Evolutionary conservation across 2,329 filamentous ascomycete genomes (phyloP).

Genomic region (Aspergillus fumigatus): DNA sequence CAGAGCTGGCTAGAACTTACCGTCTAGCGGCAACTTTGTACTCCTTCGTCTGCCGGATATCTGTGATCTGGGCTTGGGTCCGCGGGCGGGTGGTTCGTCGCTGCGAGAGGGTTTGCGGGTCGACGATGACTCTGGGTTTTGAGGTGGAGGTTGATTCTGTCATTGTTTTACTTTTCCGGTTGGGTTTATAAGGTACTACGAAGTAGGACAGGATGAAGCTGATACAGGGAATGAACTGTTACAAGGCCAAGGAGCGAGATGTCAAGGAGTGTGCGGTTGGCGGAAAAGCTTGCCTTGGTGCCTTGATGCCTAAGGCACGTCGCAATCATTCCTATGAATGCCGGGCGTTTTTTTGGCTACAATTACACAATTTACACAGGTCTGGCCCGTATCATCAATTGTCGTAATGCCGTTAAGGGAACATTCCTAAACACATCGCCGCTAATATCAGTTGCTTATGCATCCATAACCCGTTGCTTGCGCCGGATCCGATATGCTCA

Average conservation of each 20-base stretch:
- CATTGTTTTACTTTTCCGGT: not conserved
- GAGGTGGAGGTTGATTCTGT: no score
- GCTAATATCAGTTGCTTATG: not conserved
- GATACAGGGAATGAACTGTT: not conserved
- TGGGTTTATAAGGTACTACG: not conserved
- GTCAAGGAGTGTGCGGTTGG: not conserved
- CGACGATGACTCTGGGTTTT: not conserved
- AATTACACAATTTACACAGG: no score
- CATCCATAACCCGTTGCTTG: not conserved
- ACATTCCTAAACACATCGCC: not conserved
- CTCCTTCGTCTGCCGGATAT: constrained; percentile 39
- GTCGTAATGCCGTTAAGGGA: not conserved
- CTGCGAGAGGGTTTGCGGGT: constrained; percentile 8
- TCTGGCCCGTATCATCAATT: no score
- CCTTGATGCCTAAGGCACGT: constrained; percentile 2
- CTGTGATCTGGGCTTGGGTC: constrained; percentile 6
- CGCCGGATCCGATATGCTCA: not conserved
- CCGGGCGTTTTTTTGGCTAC: no score
- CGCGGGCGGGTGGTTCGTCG: constrained; percentile 9
- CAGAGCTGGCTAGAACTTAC: constrained; percentile 14
- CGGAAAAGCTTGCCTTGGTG: not conserved
- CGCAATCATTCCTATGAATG: no score
- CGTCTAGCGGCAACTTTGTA: constrained; percentile 37
- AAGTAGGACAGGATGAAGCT: no score
- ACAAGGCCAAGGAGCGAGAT: not conserved